Base-by-base conservation (phyloP, 176 grass and related monocot species). In the Paspalum notatum region DNA sequence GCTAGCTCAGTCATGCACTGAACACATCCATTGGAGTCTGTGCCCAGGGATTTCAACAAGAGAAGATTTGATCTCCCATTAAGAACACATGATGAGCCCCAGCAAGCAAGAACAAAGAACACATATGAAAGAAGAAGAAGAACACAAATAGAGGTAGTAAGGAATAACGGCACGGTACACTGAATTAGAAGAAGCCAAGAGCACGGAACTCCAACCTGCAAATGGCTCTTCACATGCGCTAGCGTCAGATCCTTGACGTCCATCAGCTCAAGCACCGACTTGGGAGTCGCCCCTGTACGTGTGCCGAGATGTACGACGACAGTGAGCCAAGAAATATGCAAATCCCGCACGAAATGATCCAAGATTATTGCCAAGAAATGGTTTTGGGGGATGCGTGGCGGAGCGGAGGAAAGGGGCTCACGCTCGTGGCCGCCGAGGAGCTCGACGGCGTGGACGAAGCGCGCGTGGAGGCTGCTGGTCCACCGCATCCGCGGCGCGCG, bases 191-290 rank as follows among this genome's bases (percentile, higher is more conserved):
- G 12, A 38, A 50, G 18, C 6, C 2, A 11, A 10, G 49, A 54
- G 70, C 68, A 60, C 44, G 47, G 21, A 55, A n/a, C n/a, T 39
- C 51, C 79, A 93, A 93, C 94, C 89, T 97, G 94, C 89, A 97
- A 88, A 86, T 97, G 94, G 52, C 91, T 93, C 86, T 97, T 97
- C 18, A 97, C 94, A 97, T 97, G 94, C 18, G 94, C 94, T 75
- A 97, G 86, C 15, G 94, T 97, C 74, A 97, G 94, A 82, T 97
- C 91, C 78, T 97, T 97, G 37, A 97, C 91, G 86, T 97, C 94
- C 94, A 97, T 97, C n/a, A 97, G 85, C 86, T 97, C 94, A 0
- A 97, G 91, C 24, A 97, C 94, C 54, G 94, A 93, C 78, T 97
- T 97, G 6, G 94, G 94, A 45, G 94, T 97, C 12, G 91, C 94